Evolutionary conservation across 441 rosid genomes (phyloP), one percentile per base, ranked within the genome.

Genomic region (Sinapis alba): DNA sequence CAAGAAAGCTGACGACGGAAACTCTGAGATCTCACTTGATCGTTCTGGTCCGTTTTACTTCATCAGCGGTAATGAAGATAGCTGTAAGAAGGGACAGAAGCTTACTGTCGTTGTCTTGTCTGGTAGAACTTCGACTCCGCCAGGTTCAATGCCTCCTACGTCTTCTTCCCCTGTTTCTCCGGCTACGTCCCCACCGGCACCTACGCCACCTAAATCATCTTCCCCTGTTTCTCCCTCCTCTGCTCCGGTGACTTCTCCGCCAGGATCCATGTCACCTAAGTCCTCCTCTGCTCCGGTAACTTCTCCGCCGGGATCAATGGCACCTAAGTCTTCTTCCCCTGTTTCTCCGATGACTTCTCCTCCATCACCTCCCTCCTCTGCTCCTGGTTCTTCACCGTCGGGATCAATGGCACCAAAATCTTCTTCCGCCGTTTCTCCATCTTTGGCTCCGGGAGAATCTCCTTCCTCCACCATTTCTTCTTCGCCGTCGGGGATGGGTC

Each of bases 1-100:
- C 23, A 75, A 24, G 81, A 80, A 26, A 18, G 50, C 87, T 83
- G 82, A 75, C 3, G 84, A 79, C 30, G 97, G 91, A 1, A 51
- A 76, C n/a, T 83, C 94, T 9, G 80, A 74, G 65, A 84, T 90
- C 68, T 64, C 78, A 9, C 74, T 90, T 34, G 84, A 80, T 45
- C 85, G 72, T 2, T 82, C 88, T 4, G 98, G 98, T 32, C 94
- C 90, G 0, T 86, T 88, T 71, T 90, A 45, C 76, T 94, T 94
- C 83, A 86, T 94, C 1, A 86, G 92, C 53, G 98, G 92, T 2
- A 79, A 81, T 1, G 75, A 76, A 65, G 85, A 77, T 8, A 80
- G 82, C 70, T 94, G 96, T 41, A 62, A 75, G 50, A 81, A 85
- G 3, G 97, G 90, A 0, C 98, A 94, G 71, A 91, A 84, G 63